Base-by-base conservation (phyloP, 2,329 filamentous ascomycete genomes). In the Pyrenophora tritici-repentis region DNA sequence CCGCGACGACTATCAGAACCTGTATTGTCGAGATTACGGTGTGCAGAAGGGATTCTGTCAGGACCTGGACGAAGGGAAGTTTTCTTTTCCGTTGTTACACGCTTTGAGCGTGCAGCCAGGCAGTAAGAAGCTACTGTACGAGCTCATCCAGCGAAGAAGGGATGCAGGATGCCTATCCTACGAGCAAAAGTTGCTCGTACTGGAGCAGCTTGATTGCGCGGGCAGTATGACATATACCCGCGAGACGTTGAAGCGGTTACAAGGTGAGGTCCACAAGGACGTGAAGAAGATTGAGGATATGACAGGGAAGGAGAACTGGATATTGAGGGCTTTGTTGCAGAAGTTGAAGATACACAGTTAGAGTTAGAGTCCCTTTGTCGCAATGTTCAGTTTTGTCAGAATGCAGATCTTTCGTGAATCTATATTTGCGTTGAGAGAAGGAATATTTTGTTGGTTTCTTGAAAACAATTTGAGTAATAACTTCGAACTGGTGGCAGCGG, bases 1-100 rank as follows among this genome's bases (percentile, higher is more conserved):
- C 74, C 84, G 88, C 61, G 89, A 91, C 76, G 92, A 97, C 79
- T 95, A 96, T 76, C 84, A 90, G 72, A 97, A 96, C 72, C 83
- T 97, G 18, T 65, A 66, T 47, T 50, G 47, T 6, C 31, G 68
- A 2, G 66, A 61, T 64, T 96, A 95, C 78, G 86, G 85, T 36
- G 79, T 87, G 60, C 92, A 94, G 74, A 97, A 96, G 78, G 92
- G 91, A 37, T 83, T 94, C 62, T 94, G 89, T 72, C 91, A 97
- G 76, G 92, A 97, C 73, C 75, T 96, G 66, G 95, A 90, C 1
- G 92, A 96, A 77, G 92, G 91, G 55, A 96, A 96, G 79, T 96
- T 96, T 76, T 92, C 88, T 3, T 43, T 42, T 9, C 49, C 44
- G 4, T 9, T 52, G 2, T 16, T 47, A 3, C 43, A 52, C 6